Base-by-base conservation (phyloP, 2,329 filamentous ascomycete species). In the Tolypocladium ophioglossoides region DNA sequence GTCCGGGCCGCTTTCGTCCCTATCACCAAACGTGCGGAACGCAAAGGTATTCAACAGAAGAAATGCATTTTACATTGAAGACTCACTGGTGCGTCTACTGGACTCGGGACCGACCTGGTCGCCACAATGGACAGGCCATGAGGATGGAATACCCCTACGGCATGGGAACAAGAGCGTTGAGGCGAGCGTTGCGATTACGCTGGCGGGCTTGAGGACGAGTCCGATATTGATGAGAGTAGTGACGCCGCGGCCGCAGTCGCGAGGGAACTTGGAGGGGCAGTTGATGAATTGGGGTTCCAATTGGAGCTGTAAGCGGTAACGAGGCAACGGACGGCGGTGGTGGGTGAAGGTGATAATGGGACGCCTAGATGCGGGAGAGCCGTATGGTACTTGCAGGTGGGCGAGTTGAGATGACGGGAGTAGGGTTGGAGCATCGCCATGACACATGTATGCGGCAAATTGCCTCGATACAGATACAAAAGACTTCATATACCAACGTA, bases 11-110 rank as follows among this genome's bases (percentile, higher is more conserved):
- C 55, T 70, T 7, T 51, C 61, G 16, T 60, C 63, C 1, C 60
- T 71, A 32, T 71, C 68, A 18, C 59, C 63, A 12, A 71, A 71
- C 48, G 52, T 66, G 55, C 62, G 65, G 3, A 61, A 55, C 32
- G 57, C 57, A 5, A 55, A 47, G 37, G 37, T 49, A 14, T 63
- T 61, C 38, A 55, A 56, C 9, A 59, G 54, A 32, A 54, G 54
- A 22, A 57, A 67, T 8, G 55, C 61, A 4, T 64, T 66, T 46
- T 63, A 58, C 47, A 35, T 62, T 9, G 55, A 62, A 10, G 60
- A 65, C 22, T 51, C 62, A 2, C 35, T 66, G 14, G 58, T 61
- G 9, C 53, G 54, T 5, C 55, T 62, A 10, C 52, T 63, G 22
- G 60, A 61, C 35, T 59, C 60, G 46, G 52, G 57, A 4, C 58